These are phyloP conservation scores for Talaromyces pinophilus DNA, from an alignment of 2,329 filamentous ascomycete species.

Conservation along the genomic window DNA sequence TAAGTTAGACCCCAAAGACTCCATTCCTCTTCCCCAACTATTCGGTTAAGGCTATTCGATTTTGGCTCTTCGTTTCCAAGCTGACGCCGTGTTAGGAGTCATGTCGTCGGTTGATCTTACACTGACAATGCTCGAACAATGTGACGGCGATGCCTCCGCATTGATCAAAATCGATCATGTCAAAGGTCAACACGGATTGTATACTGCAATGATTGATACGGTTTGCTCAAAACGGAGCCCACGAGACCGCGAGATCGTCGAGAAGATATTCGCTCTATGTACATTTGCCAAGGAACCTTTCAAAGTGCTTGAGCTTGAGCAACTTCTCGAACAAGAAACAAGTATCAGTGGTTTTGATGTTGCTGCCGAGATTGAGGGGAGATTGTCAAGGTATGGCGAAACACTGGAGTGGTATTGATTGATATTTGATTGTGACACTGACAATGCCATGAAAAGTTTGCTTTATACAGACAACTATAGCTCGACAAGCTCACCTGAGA, in stretches of 20 bases:
- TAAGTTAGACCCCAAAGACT: not conserved
- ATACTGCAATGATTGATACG: conserved; percentile 13
- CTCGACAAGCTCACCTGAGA: not conserved
- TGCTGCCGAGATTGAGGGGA: conserved; percentile 2
- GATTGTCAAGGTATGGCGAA: conserved; percentile 14
- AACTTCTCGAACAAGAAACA: conserved; percentile 11
- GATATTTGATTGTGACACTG: not conserved
- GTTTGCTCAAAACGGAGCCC: conserved; percentile 9
- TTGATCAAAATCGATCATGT: conserved; percentile 9
- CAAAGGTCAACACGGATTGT: conserved; percentile 6
- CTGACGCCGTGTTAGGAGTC: conserved; percentile 1
- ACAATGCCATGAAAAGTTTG: not conserved
- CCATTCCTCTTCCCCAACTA: not conserved
- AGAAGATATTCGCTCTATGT: conserved; percentile 14
- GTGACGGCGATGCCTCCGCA: conserved; percentile 1
- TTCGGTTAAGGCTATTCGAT: not conserved
- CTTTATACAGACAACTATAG: conserved; percentile 9
- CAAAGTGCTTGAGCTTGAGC: conserved; percentile 10
- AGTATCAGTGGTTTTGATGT: conserved; percentile 1
- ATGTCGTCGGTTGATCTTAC: conserved; percentile 15
- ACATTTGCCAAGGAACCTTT: conserved; percentile 7
- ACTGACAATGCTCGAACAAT: conserved; percentile 16
- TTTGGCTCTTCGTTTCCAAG: not conserved
- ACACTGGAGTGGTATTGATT: too few species aligned
- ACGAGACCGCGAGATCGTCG: conserved; percentile 11